Conservation (phyloP, 2,329 filamentous ascomycete genomes). For the Plectosphaerella cucumerina region DNA sequence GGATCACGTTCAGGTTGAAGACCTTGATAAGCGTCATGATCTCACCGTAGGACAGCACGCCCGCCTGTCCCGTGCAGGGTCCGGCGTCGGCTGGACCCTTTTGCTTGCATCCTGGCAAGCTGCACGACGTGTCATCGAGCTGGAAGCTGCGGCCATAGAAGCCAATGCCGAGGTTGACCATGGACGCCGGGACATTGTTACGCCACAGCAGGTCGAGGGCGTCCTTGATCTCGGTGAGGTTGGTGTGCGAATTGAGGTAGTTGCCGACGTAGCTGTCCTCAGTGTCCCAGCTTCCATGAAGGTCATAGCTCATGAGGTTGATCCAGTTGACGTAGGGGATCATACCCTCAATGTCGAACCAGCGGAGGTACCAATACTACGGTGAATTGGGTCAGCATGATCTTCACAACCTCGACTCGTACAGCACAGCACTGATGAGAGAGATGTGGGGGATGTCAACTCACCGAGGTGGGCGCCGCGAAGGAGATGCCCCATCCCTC, state of each 20-base stretch:
- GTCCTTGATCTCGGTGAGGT: constrained; percentile 41
- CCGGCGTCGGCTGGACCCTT: constrained; percentile 17
- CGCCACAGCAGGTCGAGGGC: constrained; percentile 43
- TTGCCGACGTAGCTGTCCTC: constrained; percentile 76
- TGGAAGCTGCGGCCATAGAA: constrained; percentile 39
- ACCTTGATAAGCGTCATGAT: constrained; percentile 21
- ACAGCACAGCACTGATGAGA: too few relatives aligned
- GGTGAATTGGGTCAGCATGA: constrained; percentile 66
- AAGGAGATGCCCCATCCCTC: constrained; percentile 49
- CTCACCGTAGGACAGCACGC: constrained; percentile 25
- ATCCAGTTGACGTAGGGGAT: constrained; percentile 19
- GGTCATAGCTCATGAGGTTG: constrained; percentile 15
- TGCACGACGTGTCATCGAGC: constrained; percentile 18
- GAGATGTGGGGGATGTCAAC: constrained; percentile 28
- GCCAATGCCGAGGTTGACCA: constrained; percentile 38
- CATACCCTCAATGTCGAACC: constrained; percentile 5
- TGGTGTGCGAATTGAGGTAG: constrained; percentile 43
- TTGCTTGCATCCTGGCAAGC: constrained; percentile 23
- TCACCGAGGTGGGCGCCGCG: not conserved
- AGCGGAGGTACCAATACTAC: constrained; percentile 10
- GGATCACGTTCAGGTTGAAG: not conserved
- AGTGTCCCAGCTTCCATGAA: constrained; percentile 68
- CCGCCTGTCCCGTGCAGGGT: constrained; percentile 20
- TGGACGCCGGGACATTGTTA: constrained; percentile 33
- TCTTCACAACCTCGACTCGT: constrained; percentile 64